Base-by-base conservation (phyloP, 139 green algal species). In the Pleodorina starrii region DNA sequence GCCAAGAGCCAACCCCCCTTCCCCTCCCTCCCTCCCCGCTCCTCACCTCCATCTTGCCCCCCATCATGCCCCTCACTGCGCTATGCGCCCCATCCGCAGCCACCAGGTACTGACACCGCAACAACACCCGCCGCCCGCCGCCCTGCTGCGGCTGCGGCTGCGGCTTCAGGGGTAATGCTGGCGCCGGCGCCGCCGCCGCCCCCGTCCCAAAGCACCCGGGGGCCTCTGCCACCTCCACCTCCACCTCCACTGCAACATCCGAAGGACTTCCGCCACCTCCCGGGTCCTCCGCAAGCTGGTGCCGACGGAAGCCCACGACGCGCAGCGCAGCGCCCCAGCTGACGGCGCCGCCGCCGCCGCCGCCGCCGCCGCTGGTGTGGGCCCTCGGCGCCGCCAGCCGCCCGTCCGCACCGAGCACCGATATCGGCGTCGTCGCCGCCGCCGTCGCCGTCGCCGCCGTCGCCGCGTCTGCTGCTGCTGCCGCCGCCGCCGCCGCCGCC, bases 11-110 rank as follows among this genome's bases (percentile, higher is more conserved):
- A n/a, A n/a, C n/a, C n/a, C n/a, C n/a, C n/a, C n/a, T n/a, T n/a
- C n/a, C n/a, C n/a, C n/a, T n/a, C n/a, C n/a, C n/a, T n/a, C n/a
- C n/a, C n/a, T n/a, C n/a, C n/a, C n/a, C n/a, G n/a, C n/a, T n/a
- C 6, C 81, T 6, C 82, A 88, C 89, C 38, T 92, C 32, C 92
- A 98, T 92, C 17, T 35, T 29, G 1, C 98, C 93, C 23, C 95
- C 94, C 66, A 96, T 63, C 40, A 85, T 87, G 48, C 59, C 87
- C 57, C 91, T 59, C 66, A 89, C 73, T 42, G 46, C 35, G 84
- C 93, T 95, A 89, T 94, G 91, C 5, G 94, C 94, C 0, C 97
- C 97, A 85, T 99, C 97, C 12, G 95, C 95, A 16, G 90, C 96
- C 25, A 97, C 93, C 14, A 97, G 72, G 91, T 96, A 96, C 23